Evolutionary conservation across 208 protist genomes (phyloP).

Genomic region (Tritrichomonas foetus): DNA sequence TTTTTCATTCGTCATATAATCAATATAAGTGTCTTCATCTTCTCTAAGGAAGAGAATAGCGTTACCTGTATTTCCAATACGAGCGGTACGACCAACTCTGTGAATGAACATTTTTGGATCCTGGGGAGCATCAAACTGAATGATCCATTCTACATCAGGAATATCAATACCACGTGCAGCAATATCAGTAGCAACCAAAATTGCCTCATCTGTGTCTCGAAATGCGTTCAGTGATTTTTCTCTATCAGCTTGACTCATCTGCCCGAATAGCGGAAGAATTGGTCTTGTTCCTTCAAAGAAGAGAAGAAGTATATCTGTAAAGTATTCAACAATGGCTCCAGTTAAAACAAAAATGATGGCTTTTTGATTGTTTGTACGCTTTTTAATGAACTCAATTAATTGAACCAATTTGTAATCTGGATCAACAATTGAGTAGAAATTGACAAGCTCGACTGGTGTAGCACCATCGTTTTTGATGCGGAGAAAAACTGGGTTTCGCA

Average conservation of each 20-base stretch:
- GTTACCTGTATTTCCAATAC: constrained; percentile 61
- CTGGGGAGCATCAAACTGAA: constrained; percentile 65
- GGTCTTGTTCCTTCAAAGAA: background rate
- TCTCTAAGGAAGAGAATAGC: constrained; percentile 52
- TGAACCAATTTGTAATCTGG: constrained; percentile 57
- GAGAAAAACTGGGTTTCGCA: background rate
- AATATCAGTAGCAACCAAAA: constrained; percentile 72
- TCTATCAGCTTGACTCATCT: background rate
- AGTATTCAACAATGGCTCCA: constrained; percentile 68
- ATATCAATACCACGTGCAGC: constrained; percentile 74
- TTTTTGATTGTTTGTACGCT: constrained; percentile 47
- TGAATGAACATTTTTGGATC: constrained; percentile 71
- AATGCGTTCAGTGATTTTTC: constrained; percentile 26
- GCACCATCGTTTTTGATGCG: background rate
- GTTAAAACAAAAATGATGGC: constrained; percentile 70
- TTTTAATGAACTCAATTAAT: constrained; percentile 59
- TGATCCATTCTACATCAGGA: constrained; percentile 71
- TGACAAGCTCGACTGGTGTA: constrained; percentile 52
- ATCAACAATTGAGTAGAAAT: constrained; percentile 57
- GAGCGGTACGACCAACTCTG: constrained; percentile 67
- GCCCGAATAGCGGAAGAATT: background rate
- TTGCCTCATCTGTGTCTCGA: background rate
- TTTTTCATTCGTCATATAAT: background rate
- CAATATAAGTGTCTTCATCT: background rate
- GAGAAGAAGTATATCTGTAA: constrained; percentile 42